Base-by-base conservation (phyloP, 768 basidiomycete species). In the Jaapia argillacea region DNA sequence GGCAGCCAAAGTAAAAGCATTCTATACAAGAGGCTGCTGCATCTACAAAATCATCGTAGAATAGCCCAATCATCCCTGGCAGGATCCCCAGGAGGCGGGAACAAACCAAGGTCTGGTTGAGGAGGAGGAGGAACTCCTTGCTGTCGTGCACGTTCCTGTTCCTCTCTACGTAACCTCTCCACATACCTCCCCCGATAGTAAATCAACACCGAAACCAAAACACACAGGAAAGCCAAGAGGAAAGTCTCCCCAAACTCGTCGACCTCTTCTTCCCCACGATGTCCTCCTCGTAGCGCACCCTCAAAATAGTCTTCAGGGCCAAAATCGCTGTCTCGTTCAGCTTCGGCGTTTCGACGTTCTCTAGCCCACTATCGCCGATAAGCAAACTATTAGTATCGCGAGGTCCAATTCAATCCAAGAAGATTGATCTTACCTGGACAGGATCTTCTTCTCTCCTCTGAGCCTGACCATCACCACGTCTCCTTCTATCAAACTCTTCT, bases 281-380 rank as follows among this genome's bases (percentile, higher is more conserved):
- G 63, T 3, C 74, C 71, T 12, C 75, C 75, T 20, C 81, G 72
- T 49, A 77, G 46, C 4, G 76, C 72, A 2, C 69, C 82, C 23
- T 88, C 85, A 51, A 81, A 83, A 59, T 88, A 87, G 54, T 89
- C 88, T 38, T 92, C 89, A 0, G 85, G 80, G 5, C 80, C 81
- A 49, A 79, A 79, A 45, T 89, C 87, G 40, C 70, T 68, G 23
- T 87, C 83, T 21, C 77, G 74, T 23, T 85, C 85, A 44, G 73
- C 73, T 48, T 85, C 86, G 2, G 77, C 78, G 41, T 76, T 76
- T 49, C 81, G 69, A 36, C 81, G 74, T 6, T 85, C 81, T 45
- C 80, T 69, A 22, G 86, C 86, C 84, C 85, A 91, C 80, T 87
- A 59, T n/a, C 16, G 53, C 31, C 39, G 43, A n/a, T n/a, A n/a